A percentile compares a stretch with the other conserved stretches of the same genome.
Evolutionary conservation across 768 basidiomycete species (phyloP).

Genomic region (Lanmaoa pseudosensibilis): DNA sequence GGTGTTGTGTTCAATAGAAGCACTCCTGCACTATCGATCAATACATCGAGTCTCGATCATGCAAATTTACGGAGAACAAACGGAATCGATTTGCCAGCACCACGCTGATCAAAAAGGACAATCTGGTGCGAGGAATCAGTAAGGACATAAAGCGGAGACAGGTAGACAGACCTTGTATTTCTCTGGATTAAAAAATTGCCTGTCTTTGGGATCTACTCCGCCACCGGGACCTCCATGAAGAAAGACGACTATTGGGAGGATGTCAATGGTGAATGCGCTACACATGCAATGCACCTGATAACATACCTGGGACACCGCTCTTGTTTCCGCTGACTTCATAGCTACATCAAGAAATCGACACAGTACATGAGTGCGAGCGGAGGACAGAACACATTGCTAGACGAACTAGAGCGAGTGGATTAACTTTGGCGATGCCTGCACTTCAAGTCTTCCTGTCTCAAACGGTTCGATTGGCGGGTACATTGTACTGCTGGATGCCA

Average conservation of each 20-base stretch:
- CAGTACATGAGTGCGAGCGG: neutral
- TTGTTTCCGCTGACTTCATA: conserved; percentile 82
- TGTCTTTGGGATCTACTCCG: conserved; percentile 64
- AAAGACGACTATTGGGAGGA: conserved; percentile 59
- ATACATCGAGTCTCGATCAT: conserved; percentile 1
- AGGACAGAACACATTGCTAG: conserved; percentile 9
- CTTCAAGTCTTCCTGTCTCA: conserved; percentile 62
- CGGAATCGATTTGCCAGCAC: conserved; percentile 85
- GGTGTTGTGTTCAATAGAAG: conserved; percentile 82
- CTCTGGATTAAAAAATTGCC: conserved; percentile 77
- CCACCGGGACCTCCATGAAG: conserved; percentile 87
- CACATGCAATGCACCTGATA: neutral
- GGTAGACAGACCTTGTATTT: conserved; percentile 68
- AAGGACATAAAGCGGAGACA: neutral
- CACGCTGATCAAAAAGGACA: conserved; percentile 87
- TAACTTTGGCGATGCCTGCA: conserved; percentile 47
- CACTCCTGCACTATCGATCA: conserved; percentile 47
- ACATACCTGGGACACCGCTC: conserved; percentile 68
- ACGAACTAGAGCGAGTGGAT: conserved; percentile 75
- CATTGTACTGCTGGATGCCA: conserved; percentile 38
- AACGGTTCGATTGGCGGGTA: conserved; percentile 71
- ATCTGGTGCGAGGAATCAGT: conserved; percentile 47
- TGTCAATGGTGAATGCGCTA: neutral
- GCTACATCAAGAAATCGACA: conserved; percentile 38
- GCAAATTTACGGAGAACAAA: conserved; percentile 37